phyloP scores from a whole-genome alignment of 2,329 filamentous ascomycete species.

The Tothia fuscella region DNA sequence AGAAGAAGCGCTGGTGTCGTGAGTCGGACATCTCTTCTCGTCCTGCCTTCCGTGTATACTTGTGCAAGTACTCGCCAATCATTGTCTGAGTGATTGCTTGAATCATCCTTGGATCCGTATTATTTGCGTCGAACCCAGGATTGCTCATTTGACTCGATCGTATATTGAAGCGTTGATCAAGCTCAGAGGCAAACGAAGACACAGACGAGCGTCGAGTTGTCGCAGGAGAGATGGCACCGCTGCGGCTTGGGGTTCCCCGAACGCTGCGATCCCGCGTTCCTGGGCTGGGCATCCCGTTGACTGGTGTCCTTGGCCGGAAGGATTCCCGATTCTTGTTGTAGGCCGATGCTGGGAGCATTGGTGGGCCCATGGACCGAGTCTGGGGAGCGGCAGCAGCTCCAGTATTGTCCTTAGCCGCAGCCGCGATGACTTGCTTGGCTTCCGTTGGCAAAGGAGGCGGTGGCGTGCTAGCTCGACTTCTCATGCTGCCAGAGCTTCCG shows the following conservation, averaged over 20 bases:
- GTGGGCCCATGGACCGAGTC: slow-evolving; percentile 62
- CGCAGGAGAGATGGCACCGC: slow-evolving; percentile 33
- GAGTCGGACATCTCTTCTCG: slow-evolving; percentile 76
- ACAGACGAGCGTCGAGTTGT: slow-evolving; percentile 67
- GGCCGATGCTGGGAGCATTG: slow-evolving; percentile 69
- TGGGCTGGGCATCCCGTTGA: slow-evolving; percentile 14
- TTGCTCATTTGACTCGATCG: slow-evolving; percentile 23
- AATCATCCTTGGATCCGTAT: slow-evolving; percentile 94
- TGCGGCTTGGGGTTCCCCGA: slow-evolving; percentile 21
- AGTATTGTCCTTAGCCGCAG: slow-evolving; percentile 38
- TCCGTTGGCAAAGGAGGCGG: slow-evolving; percentile 70
- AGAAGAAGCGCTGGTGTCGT: slow-evolving; percentile 91
- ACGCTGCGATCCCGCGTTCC: slow-evolving; percentile 13
- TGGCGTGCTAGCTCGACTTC: slow-evolving; percentile 31
- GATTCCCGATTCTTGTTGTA: slow-evolving; percentile 33
- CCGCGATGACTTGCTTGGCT: slow-evolving; percentile 74
- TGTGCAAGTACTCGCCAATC: slow-evolving; percentile 99
- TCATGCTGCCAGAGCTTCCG: slow-evolving; percentile 59
- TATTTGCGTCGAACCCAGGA: slow-evolving; percentile 46
- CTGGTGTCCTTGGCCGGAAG: slow-evolving; percentile 26
- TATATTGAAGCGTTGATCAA: slow-evolving; percentile 84
- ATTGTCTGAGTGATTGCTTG: slow-evolving; percentile 98
- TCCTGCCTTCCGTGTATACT: slow-evolving; percentile 85
- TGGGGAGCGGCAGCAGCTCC: slow-evolving; percentile 21
- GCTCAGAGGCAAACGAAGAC: slow-evolving; percentile 88